Evolutionary conservation across 768 basidiomycete species (phyloP), one percentile per base, ranked within the genome.

Genomic region (Coprinopsis cinerea): DNA sequence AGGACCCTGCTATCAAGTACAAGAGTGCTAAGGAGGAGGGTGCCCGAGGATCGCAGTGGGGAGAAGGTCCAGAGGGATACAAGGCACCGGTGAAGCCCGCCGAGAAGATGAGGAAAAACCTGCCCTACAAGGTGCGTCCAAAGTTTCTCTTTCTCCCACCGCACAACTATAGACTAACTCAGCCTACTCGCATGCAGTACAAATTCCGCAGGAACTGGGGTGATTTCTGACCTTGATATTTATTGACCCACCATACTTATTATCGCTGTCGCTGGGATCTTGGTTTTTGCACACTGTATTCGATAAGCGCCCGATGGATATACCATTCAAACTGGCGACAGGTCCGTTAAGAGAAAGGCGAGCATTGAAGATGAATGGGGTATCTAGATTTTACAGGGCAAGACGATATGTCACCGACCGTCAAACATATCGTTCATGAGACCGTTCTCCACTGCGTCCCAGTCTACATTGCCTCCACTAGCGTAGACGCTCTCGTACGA

Each of bases 341-440:
- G n/a, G n/a, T n/a, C n/a, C n/a, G n/a, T n/a, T n/a, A n/a, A n/a
- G n/a, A n/a, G n/a, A n/a, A n/a, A n/a, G n/a, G n/a, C n/a, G n/a
- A n/a, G n/a, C n/a, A n/a, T n/a, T n/a, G n/a, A n/a, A n/a, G n/a
- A n/a, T n/a, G n/a, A n/a, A n/a, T n/a, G n/a, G n/a, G n/a, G n/a
- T n/a, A n/a, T n/a, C n/a, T n/a, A n/a, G n/a, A n/a, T n/a, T n/a
- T n/a, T n/a, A n/a, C n/a, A n/a, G n/a, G n/a, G n/a, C n/a, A n/a
- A n/a, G n/a, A n/a, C n/a, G n/a, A n/a, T n/a, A 25, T 25, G 41
- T 25, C 23, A 85, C 61, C 82, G 76, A 49, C 82, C 81, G 53
- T 97, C 93, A 61, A 98, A 99, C 74, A 98, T 84, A 64, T 98
- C 95, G 42, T 81, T 77, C 66, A 88, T 68, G 40, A 99, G 64